Base-by-base conservation (phyloP, 495 filamentous ascomycete genomes). In the Lophiostoma macrostomum region DNA sequence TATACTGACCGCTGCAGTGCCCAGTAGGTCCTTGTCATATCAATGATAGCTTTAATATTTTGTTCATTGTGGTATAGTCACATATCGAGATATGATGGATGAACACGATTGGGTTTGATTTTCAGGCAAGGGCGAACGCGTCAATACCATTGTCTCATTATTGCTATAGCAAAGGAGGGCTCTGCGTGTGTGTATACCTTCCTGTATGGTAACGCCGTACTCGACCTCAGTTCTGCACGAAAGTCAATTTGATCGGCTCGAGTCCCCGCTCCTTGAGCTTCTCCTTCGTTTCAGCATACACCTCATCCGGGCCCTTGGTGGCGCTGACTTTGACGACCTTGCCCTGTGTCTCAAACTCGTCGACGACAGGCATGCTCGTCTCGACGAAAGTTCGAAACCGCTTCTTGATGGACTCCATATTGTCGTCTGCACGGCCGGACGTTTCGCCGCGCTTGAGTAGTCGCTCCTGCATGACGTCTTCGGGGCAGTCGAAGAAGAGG, bases 311-410 rank as follows among this genome's bases (percentile, higher is more conserved):
- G 16, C 68, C 58, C 19, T 77, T 76, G 24, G 80, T 82, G 20
- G 90, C 88, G 52, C 79, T 71, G 12, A 96, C 76, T 69, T 80
- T 82, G 54, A 93, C 82, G 19, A 97, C 90, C 69, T 85, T 86
- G 36, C 77, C 80, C 71, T 90, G 72, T 53, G 72, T 74, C 72
- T 85, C 84, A 71, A 86, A 97, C 62, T 85, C 80, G 56, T 93
- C 78, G 39, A 98, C 90, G 29, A 96, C 93, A 32, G 93, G 93
- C 90, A 97, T 95, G 67, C 87, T 94, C 2, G 90, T 95, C 70
- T 96, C 88, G 23, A 93, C 74, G 64, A 97, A 98, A 3, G 85
- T 90, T 53, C 83, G 79, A 74, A 98, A 98, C 30, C 93, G 78
- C 82, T 98, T 98, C 72, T 83, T 86, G 69, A 96, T 97, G 61